Evolutionary conservation across 805 yeast species (phyloP).

Genomic region (Scheffersomyces stipitis): DNA sequence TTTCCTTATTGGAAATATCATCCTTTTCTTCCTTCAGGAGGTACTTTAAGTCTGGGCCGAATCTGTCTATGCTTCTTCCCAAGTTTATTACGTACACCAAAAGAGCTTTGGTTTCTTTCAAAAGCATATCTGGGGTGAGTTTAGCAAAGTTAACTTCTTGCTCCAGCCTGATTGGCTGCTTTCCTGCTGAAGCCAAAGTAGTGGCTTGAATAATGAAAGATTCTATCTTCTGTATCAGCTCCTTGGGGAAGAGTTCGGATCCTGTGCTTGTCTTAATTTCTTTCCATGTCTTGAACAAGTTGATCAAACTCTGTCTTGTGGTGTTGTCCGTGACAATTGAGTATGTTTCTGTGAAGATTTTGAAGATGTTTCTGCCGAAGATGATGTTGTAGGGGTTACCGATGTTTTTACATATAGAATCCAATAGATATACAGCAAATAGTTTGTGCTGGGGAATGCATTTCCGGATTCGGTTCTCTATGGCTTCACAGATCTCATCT

Average conservation of each 20-base stretch:
- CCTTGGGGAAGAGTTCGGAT: slow-evolving; percentile 31
- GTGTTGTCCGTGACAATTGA: slow-evolving; percentile 38
- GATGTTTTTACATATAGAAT: slow-evolving; percentile 41
- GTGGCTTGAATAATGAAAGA: slow-evolving; percentile 41
- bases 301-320: slow-evolving; percentile 39
- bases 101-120: slow-evolving; percentile 36
- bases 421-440: slow-evolving; percentile 37
- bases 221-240: slow-evolving; percentile 31
- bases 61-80: slow-evolving; percentile 19
- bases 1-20: slow-evolving; percentile 12
- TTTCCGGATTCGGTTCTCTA: slow-evolving; percentile 36
- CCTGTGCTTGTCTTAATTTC: slow-evolving; percentile 35
- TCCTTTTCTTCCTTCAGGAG: slow-evolving; percentile 5
- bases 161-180: not conserved
- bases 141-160: not conserved
- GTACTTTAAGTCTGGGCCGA: slow-evolving; percentile 6
- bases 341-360: slow-evolving; percentile 38
- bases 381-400: slow-evolving; percentile 44
- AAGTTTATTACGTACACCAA: slow-evolving; percentile 32
- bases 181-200: slow-evolving; percentile 12
- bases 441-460: slow-evolving; percentile 39
- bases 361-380: slow-evolving; percentile 34
- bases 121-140: slow-evolving; percentile 29
- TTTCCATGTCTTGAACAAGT: slow-evolving; percentile 43
- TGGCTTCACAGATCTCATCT: slow-evolving; percentile 28